phyloP scores from a whole-genome alignment of 2,329 filamentous ascomycete genomes.

The Ophiostoma perfectum region DNA sequence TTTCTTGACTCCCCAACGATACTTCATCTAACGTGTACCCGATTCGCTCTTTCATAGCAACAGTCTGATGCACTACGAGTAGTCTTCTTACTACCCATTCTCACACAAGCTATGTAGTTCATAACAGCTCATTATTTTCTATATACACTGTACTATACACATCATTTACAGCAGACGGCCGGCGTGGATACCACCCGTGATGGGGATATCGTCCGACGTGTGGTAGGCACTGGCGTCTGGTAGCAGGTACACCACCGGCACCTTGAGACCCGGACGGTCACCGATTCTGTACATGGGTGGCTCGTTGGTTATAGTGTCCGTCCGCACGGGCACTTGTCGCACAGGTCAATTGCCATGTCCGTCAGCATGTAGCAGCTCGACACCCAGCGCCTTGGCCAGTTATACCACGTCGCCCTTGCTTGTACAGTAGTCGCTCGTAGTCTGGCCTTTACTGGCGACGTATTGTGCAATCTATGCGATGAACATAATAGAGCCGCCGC shows the following conservation, averaged over 20 bases:
- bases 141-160: background rate
- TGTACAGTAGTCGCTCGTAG: background rate
- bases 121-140: background rate
- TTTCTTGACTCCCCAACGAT: no score
- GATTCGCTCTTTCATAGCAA: no score
- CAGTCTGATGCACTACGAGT: no score
- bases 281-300: conserved; percentile 20
- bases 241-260: conserved; percentile 18
- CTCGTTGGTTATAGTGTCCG: conserved; percentile 10
- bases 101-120: background rate
- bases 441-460: background rate
- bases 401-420: background rate
- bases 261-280: conserved; percentile 20
- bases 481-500: conserved; percentile 46
- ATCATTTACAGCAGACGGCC: background rate
- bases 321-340: conserved; percentile 9
- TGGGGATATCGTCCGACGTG: conserved; percentile 14
- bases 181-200: conserved; percentile 19
- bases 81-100: background rate
- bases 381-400: background rate
- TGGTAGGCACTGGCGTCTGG: conserved; percentile 20
- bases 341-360: conserved; percentile 21
- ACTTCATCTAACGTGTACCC: no score
- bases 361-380: conserved; percentile 47
- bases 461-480: conserved; percentile 40